Evolutionary conservation across 1,284 basidiomycete species (phyloP), one percentile per base, ranked within the genome.

Genomic region (Spongispora temasekensis): DNA sequence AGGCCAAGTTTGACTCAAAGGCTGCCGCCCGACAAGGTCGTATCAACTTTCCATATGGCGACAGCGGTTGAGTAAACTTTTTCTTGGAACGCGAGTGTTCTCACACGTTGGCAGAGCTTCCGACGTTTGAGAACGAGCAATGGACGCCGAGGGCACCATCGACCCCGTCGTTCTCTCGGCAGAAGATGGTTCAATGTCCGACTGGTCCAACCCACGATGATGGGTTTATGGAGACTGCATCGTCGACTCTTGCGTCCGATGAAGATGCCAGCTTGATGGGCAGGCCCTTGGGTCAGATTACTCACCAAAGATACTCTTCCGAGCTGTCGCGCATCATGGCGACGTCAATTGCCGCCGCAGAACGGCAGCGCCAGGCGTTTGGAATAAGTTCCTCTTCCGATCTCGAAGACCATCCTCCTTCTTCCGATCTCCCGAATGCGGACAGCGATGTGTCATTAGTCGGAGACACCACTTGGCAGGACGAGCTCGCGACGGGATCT

Each of bases 401-500:
- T 50, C 78, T 78, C 9, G 65, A 64, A 44, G 59, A 53, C 12
- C 21, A 46, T 23, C 30, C 37, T 13, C 70, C 71, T 46, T 58
- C 75, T 19, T 67, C 70, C 40, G 61, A 58, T 21, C 63, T 84
- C 27, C 69, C 80, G 2, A 77, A 78, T 51, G 74, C 75, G 0
- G 81, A 84, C 13, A 88, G 86, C 55, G 76, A 79, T n/a, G 51
- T 76, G 48, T 83, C 81, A 0, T 81, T 82, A n/a, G 67, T 83
- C 1, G 78, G 75, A 17, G 77, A 78, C 51, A 71, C 73, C 10
- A 64, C 73, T 25, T 83, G 82, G 81, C 77, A 67, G 35, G 70
- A 72, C 8, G 78, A 77, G 44, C 68, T 75, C 32, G 82, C 79
- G 10, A 85, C 85, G 0, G 81, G 84, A 61, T 83, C 78, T 34